Evolutionary conservation across 208 protist genomes (phyloP).

Genomic region (Acanthamoeba castellanii): DNA sequence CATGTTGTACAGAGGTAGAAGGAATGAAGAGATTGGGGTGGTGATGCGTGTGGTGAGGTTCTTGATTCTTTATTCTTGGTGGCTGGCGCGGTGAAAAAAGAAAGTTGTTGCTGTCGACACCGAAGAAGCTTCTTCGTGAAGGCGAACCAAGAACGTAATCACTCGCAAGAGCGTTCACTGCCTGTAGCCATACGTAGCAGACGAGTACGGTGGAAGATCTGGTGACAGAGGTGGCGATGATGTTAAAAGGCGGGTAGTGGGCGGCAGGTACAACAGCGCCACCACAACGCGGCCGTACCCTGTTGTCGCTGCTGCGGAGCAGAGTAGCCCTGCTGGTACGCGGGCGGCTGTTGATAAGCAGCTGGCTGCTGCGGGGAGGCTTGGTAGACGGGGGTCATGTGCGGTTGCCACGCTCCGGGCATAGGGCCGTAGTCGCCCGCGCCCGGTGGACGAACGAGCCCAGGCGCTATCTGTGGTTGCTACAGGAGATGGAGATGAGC

Average conservation of each 20-base stretch:
- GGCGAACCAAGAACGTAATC: neutral
- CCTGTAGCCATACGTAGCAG: neutral
- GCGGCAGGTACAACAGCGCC: too few relatives aligned
- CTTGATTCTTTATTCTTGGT: neutral
- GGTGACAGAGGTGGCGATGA: neutral
- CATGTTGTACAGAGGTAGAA: neutral
- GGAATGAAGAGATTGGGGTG: neutral
- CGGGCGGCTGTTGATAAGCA: neutral
- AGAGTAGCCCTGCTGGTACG: neutral
- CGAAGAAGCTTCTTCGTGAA: neutral
- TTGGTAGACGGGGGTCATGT: slow-evolving; percentile 50
- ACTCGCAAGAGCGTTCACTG: neutral
- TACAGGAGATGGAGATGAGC: neutral
- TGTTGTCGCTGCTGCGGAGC: neutral
- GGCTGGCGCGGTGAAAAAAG: too few relatives aligned
- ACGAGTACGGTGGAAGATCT: neutral
- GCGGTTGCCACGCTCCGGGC: slow-evolving; percentile 47
- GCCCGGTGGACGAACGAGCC: neutral
- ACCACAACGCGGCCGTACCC: neutral
- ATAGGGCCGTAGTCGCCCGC: slow-evolving; percentile 16
- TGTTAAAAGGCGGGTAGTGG: neutral
- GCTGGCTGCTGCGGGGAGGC: neutral
- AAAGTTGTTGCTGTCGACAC: neutral
- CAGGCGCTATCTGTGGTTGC: neutral
- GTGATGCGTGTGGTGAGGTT: neutral